Conservation (phyloP, 495 filamentous ascomycete genomes). For the Aspergillus biplanus region DNA sequence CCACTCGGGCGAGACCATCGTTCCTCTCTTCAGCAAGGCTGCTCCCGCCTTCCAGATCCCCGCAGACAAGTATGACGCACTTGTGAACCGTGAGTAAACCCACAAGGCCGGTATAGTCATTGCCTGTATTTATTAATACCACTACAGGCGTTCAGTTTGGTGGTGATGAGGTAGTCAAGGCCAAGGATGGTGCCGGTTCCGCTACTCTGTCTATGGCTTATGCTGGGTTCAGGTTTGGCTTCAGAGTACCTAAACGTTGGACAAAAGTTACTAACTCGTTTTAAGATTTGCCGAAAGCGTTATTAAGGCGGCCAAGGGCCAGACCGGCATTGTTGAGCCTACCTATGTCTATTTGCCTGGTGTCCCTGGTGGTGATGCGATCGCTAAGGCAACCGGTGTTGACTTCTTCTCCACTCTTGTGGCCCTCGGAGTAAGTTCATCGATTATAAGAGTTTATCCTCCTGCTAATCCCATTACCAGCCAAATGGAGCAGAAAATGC, state of each 20-base stretch:
- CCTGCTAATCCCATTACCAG: conserved; percentile 47
- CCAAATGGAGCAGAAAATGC: conserved; percentile 80
- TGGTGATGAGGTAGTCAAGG: conserved; percentile 97
- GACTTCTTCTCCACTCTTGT: conserved; percentile 97
- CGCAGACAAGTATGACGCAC: conserved; percentile 78
- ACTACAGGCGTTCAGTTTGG: conserved; percentile 85
- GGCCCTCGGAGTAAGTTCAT: conserved; percentile 81
- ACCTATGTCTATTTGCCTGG: conserved; percentile 94
- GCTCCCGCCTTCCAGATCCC: conserved; percentile 80
- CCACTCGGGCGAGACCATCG: conserved; percentile 96
- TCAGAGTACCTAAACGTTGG: background rate
- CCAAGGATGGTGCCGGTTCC: conserved; percentile 93
- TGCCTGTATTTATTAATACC: conserved; percentile 2
- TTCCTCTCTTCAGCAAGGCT: conserved; percentile 93
- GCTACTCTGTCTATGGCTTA: conserved; percentile 98
- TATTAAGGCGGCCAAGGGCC: conserved; percentile 83
- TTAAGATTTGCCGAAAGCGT: conserved; percentile 87
- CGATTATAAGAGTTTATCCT: background rate
- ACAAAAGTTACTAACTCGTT: conserved; percentile 31
- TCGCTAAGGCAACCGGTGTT: conserved; percentile 77
- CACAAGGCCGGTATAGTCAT: background rate
- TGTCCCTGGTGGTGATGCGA: conserved; percentile 81
- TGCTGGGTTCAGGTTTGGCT: conserved; percentile 80
- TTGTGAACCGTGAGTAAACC: conserved; percentile 74
- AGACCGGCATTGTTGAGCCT: conserved; percentile 91